Percentiles rank a stretch among this genome's conserved stretches.
phyloP scores from a whole-genome alignment of 768 basidiomycete genomes.

The Thelephora aurantiotincta region DNA sequence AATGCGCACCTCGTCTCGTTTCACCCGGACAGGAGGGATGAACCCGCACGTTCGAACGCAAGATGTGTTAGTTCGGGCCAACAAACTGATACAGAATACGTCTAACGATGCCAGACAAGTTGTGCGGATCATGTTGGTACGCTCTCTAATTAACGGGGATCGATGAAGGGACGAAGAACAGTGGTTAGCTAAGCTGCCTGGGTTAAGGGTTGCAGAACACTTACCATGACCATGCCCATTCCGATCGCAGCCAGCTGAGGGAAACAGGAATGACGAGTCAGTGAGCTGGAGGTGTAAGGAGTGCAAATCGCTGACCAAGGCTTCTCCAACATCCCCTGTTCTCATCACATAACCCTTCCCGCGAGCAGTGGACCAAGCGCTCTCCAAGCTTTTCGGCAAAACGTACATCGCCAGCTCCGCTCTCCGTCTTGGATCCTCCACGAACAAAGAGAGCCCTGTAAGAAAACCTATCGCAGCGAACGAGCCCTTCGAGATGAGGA shows the following conservation, averaged over 20 bases:
- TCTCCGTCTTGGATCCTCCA: slow-evolving; percentile 80
- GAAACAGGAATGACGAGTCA: background rate
- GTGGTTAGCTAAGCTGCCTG: background rate
- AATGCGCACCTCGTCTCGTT: too few species aligned
- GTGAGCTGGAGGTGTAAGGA: slow-evolving; percentile 2
- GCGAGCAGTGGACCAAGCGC: slow-evolving; percentile 70
- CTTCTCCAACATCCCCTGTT: slow-evolving; percentile 58
- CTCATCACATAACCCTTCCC: slow-evolving; percentile 64
- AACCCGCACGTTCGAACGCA: too few species aligned
- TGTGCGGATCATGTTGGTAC: slow-evolving; percentile 77
- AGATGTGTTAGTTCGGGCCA: slow-evolving; percentile 50
- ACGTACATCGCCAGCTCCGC: slow-evolving; percentile 89
- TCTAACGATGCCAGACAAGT: slow-evolving; percentile 69
- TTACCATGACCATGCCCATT: slow-evolving; percentile 86
- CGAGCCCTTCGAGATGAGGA: slow-evolving; percentile 52
- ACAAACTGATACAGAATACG: slow-evolving; percentile 80
- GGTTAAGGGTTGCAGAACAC: slow-evolving; percentile 11
- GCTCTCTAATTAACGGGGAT: slow-evolving; percentile 36
- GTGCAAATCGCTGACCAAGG: slow-evolving; percentile 29
- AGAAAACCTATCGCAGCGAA: slow-evolving; percentile 67
- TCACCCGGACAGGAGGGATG: too few species aligned
- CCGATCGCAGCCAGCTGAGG: slow-evolving; percentile 50
- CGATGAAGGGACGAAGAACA: slow-evolving; percentile 1
- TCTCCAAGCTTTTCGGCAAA: slow-evolving; percentile 81
- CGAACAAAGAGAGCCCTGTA: slow-evolving; percentile 64